These are phyloP conservation scores for Monosporozyma siamensis DNA, from an alignment of 805 yeast species.

Conservation along the genomic window DNA sequence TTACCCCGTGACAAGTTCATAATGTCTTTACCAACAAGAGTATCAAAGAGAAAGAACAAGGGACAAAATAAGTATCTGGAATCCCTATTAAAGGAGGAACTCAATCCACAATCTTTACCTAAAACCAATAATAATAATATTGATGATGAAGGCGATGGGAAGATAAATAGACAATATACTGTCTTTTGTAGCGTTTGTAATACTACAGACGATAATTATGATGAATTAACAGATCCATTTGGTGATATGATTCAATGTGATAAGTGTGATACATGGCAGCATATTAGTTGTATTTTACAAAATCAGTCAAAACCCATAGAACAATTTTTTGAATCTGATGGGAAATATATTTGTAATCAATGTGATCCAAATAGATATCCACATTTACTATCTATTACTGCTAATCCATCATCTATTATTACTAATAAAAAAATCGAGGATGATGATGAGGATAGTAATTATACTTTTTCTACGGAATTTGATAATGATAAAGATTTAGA, in stretches of 20 bases:
- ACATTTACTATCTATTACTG: conserved; percentile 13
- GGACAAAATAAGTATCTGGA: conserved; percentile 32
- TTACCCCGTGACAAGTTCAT: too few species aligned
- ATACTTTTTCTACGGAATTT: neutral
- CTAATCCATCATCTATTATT: conserved; percentile 4
- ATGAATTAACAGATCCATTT: conserved; percentile 42
- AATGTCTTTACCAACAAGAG: conserved; percentile 27
- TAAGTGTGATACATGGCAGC: conserved; percentile 63
- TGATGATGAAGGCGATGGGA: conserved; percentile 12
- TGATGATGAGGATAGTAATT: conserved; percentile 2
- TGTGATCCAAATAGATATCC: conserved; percentile 39
- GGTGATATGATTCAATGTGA: conserved; percentile 63
- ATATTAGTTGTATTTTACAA: conserved; percentile 48
- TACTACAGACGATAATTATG: conserved; percentile 45
- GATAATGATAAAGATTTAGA: neutral
- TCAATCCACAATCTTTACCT: conserved; percentile 8
- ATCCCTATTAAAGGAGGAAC: conserved; percentile 25
- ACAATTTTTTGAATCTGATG: conserved; percentile 32
- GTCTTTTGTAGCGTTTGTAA: conserved; percentile 59
- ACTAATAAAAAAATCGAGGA: conserved; percentile 14
- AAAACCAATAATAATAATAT: conserved; percentile 7
- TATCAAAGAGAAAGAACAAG: conserved; percentile 36
- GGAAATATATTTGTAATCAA: conserved; percentile 43
- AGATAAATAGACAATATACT: conserved; percentile 30
- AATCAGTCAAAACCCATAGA: conserved; percentile 21